Evolutionary conservation across 2,329 filamentous ascomycete species (phyloP).

Genomic region (Colletotrichum aenigma): DNA sequence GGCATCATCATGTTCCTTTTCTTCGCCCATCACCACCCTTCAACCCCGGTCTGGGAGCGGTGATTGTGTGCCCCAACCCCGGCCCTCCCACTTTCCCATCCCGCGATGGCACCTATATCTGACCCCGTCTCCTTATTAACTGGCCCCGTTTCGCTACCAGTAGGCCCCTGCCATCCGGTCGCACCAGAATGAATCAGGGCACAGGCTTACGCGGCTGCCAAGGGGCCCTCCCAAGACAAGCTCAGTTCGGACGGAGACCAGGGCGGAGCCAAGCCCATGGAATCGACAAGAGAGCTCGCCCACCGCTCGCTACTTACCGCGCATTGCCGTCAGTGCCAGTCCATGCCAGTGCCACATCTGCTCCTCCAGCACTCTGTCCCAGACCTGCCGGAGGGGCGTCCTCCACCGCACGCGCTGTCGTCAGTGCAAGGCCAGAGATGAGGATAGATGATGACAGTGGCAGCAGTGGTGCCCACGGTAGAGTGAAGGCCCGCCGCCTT

Average conservation of each 20-base stretch:
- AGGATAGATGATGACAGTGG: not conserved
- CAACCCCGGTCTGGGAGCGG: not conserved
- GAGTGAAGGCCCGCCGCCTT: not conserved
- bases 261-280: not conserved
- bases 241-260: constrained; percentile 4
- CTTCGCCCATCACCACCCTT: not conserved
- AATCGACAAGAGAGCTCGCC: not conserved
- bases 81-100: constrained; percentile 2
- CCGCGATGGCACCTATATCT: constrained; percentile 1
- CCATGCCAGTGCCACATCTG: not conserved
- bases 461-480: not conserved
- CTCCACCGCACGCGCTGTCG: not conserved
- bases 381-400: not conserved
- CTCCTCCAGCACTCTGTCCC: not conserved
- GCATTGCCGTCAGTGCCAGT: not conserved
- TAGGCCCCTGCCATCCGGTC: constrained; percentile 12
- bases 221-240: constrained; percentile 8
- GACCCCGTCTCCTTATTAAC: constrained; percentile 1
- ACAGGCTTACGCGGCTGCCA: constrained; percentile 21
- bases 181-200: constrained; percentile 19
- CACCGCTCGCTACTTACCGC: not conserved
- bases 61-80: not conserved
- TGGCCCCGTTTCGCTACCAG: not conserved
- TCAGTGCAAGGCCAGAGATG: not conserved
- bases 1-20: not conserved